Evolutionary conservation across 495 filamentous ascomycete genomes (phyloP), one percentile per base, ranked within the genome.

Genomic region (Parathielavia hyrcaniae): DNA sequence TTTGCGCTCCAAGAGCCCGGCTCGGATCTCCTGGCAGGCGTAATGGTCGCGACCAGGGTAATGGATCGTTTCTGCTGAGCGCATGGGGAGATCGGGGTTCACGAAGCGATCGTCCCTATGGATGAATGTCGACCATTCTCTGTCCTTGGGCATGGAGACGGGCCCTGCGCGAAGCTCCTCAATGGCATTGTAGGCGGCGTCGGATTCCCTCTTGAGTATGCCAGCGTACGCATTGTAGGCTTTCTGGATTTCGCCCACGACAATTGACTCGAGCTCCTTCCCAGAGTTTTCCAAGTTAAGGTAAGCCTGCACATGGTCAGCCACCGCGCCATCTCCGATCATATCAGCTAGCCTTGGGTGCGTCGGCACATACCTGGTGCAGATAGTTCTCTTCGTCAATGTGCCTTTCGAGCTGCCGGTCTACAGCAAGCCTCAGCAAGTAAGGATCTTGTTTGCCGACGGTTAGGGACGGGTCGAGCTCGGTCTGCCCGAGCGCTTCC

Each of bases 331-430:
- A 5, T 17, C 8, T 40, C 53, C 30, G 44, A 9, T 66, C 76
- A 67, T 10, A 22, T 11, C 1, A 1, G 48, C 13, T 3, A 4
- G 8, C n/a, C n/a, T 41, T 6, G 5, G 4, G 0, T 20, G 9
- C 12, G 14, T 38, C 19, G 14, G 6, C 41, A 45, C 64, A 47
- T 78, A 95, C 91, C 75, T 91, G 81, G 67, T 97, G 93, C 41
- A 97, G 67, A 64, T 97, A 97, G 64, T 97, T 98, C 71, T 98
- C 93, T 65, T 98, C 93, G 67, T 96, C 90, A 44, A 98, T 85
- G 67, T 97, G 93, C 63, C 81, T 86, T 65, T 92, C 91, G 22
- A 98, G 75, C 71, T 96, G 90, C 30, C 85, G 81, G 69, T 97
- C 92, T 0, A 95, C 91, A 40, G 79, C 81, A 36, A 97, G 75